A percentile compares a stretch with the other conserved stretches of the same genome.
Conservation (phyloP, 352 stramenopile genomes). For the Globisporangium irregulare region DNA sequence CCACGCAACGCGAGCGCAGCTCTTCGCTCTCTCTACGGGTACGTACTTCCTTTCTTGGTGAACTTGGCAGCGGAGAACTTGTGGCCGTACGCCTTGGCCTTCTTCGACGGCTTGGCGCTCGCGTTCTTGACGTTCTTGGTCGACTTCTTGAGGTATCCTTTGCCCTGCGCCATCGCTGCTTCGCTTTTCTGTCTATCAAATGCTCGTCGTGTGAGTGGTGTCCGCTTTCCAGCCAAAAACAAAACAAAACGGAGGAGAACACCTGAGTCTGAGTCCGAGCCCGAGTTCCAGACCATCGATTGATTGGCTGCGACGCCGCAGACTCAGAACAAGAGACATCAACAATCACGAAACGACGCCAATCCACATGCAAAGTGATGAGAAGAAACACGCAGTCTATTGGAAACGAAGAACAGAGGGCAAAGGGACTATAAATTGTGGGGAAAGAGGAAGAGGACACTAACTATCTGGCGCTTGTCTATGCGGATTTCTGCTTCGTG, state of each 20-base stretch:
- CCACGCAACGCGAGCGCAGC: background rate
- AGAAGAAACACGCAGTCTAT: background rate
- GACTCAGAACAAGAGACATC: background rate
- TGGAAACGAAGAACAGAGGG: background rate
- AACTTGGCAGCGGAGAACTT: slow-evolving; percentile 83
- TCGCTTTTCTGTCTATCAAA: background rate
- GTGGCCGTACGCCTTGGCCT: slow-evolving; percentile 67
- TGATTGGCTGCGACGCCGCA: slow-evolving; percentile 1
- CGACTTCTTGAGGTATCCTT: slow-evolving; percentile 74
- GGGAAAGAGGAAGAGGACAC: background rate
- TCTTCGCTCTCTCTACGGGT: background rate
- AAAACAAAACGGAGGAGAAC: background rate
- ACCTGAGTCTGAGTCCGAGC: background rate
- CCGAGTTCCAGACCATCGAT: background rate
- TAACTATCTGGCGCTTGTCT: background rate
- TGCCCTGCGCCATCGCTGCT: slow-evolving; percentile 71
- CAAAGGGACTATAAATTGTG: slow-evolving; percentile 4
- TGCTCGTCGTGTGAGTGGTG: background rate
- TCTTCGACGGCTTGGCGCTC: slow-evolving; percentile 66
- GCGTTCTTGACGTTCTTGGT: slow-evolving; percentile 77
- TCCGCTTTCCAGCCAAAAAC: background rate
- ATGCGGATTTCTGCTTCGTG: slow-evolving; percentile 6
- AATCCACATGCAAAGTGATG: too few species aligned
- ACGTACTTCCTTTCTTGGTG: slow-evolving; percentile 87
- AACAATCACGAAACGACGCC: background rate